phyloP scores from a whole-genome alignment of 2,329 filamentous ascomycete genomes.

The Colletotrichum salicis region DNA sequence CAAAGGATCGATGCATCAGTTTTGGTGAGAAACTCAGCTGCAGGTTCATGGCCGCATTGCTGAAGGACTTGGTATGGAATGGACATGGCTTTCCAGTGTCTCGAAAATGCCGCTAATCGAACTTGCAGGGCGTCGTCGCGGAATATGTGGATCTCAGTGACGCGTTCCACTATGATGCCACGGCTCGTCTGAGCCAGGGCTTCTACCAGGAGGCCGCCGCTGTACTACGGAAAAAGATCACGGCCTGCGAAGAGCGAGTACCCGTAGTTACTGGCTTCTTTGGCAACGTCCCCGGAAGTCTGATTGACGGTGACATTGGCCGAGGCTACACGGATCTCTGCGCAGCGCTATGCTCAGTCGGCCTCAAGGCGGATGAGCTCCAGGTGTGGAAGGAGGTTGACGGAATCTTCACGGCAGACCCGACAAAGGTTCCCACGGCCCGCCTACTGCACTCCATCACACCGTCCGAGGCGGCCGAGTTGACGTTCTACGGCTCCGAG shows the following conservation, averaged over 20 bases:
- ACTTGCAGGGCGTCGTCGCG: conserved; percentile 75
- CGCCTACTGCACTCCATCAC: conserved; percentile 88
- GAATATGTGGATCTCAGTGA: conserved; percentile 93
- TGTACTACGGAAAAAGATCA: conserved; percentile 71
- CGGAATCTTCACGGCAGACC: conserved; percentile 87
- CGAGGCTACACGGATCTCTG: conserved; percentile 97
- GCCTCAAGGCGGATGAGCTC: conserved; percentile 85
- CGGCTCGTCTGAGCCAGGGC: conserved; percentile 68
- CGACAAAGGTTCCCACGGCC: conserved; percentile 93
- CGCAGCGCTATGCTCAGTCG: conserved; percentile 90
- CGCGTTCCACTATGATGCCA: conserved; percentile 74
- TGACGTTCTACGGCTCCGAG: conserved; percentile 94
- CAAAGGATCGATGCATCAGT: conserved; percentile 89
- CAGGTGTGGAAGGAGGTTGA: conserved; percentile 99
- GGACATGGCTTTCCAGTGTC: neutral
- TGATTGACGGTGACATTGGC: conserved; percentile 89
- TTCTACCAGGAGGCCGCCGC: conserved; percentile 77
- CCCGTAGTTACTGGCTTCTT: conserved; percentile 94
- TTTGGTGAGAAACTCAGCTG: conserved; percentile 97
- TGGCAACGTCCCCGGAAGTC: conserved; percentile 88
- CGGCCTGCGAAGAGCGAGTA: conserved; percentile 72
- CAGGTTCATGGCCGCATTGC: conserved; percentile 84
- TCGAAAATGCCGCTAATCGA: conserved; percentile 40
- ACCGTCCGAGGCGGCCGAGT: conserved; percentile 91
- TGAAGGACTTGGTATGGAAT: conserved; percentile 73